Evolutionary conservation across 306 rosid genomes (phyloP), one percentile per base, ranked within the genome.

Genomic region (Boehmeria nivea): DNA sequence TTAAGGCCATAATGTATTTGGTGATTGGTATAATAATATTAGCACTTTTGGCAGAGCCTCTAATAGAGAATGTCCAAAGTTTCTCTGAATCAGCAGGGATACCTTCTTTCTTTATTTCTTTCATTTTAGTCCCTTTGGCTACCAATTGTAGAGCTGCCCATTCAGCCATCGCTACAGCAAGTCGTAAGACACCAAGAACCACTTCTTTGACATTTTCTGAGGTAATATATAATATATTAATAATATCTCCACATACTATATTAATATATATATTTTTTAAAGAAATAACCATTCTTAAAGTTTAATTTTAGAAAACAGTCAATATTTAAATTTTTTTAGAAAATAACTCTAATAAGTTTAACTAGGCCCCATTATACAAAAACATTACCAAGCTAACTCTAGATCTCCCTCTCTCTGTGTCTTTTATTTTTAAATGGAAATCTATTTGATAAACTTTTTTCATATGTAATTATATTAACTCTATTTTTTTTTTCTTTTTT

Each of bases 31-130:
- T 43, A n/a, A 8, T 43, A 18, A 43, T 10, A 18, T 43, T 43
- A 38, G 61, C 86, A 20, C 49, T 77, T 59, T 78, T 83, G 53
- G 90, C 90, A 4, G 86, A 83, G 63, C 91, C 91, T 22, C 50
- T 83, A 15, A 75, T 83, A 44, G 64, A 62, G 9, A 77, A 77
- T 55, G 91, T 83, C 26, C 78, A 77, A 47, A 62, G 46, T 8
- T 80, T 83, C 69, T 74, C 91, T 8, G 43, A 57, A 45, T 48
- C 49, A 14, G 80, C 70, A 5, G 72, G 80, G 22, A 70, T 83
- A 8, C 79, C 84, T 21, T 69, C 87, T 28, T 83, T 83, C 72
- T 75, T 67, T 44, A 49, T 75, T 51, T 73, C 84, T 1, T 83
- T 83, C 43, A 76, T 83, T 48, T 23, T 75, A 28, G 80, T 83